Conservation (phyloP, 2,329 filamentous ascomycete species). For the Neocucurbitaria cava region DNA sequence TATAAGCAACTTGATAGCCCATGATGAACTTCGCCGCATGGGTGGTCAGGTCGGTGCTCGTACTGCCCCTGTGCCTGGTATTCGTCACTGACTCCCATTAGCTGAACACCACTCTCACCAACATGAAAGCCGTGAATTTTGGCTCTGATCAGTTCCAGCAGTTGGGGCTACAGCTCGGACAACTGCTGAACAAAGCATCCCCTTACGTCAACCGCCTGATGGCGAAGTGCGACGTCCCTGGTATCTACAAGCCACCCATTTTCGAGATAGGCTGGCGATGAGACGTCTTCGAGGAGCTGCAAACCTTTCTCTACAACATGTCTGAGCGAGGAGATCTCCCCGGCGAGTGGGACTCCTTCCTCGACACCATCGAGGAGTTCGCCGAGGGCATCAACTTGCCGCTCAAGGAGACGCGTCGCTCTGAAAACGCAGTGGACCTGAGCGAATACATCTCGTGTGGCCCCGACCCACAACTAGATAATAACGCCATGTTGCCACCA, state of each 20-base stretch:
- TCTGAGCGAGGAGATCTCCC: not conserved
- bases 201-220: not conserved
- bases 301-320: not conserved
- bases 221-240: not conserved
- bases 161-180: not conserved
- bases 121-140: not conserved
- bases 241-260: not conserved
- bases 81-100: not conserved
- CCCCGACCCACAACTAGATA: not conserved
- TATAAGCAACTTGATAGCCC: not conserved
- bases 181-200: not conserved
- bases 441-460: not conserved
- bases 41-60: not conserved
- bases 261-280: not conserved
- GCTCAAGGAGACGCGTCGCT: not conserved
- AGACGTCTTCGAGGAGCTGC: not conserved
- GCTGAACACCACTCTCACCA: not conserved
- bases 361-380: not conserved
- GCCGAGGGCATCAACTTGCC: not conserved
- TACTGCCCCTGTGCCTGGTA: no score
- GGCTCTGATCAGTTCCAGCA: not conserved
- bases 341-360: not conserved
- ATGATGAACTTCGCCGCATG: not conserved
- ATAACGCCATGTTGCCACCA: not conserved
- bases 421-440: not conserved